These are phyloP conservation scores for Mycena haematopus DNA, from an alignment of 768 basidiomycete genomes.

Conservation along the genomic window DNA sequence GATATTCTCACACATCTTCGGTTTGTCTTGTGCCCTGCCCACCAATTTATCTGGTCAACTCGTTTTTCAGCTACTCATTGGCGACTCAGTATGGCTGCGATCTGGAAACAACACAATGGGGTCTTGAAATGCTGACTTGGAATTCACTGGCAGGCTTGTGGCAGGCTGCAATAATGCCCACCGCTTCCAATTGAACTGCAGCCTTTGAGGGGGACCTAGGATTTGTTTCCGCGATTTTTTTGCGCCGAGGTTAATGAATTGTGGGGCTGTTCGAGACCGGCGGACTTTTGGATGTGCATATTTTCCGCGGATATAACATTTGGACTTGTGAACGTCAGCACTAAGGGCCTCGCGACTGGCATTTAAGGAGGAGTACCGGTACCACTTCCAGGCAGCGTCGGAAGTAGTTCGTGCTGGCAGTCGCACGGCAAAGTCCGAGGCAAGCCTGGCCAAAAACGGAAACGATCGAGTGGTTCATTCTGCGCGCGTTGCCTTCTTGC, in stretches of 20 bases:
- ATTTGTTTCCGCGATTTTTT: background rate
- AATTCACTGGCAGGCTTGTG: background rate
- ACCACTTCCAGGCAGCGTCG: background rate
- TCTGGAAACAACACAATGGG: background rate
- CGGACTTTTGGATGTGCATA: background rate
- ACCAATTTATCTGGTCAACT: no score
- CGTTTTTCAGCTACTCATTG: background rate
- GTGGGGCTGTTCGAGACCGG: constrained; percentile 16
- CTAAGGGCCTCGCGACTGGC: background rate
- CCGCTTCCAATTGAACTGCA: background rate
- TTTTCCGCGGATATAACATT: constrained; percentile 13
- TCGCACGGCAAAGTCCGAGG: no score
- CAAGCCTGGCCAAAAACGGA: constrained; percentile 3
- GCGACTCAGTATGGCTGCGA: background rate
- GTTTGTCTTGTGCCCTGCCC: no score
- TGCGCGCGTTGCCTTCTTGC: constrained; percentile 1
- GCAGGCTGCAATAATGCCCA: no score
- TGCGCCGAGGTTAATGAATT: background rate
- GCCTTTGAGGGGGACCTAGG: background rate
- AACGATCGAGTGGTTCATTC: constrained; percentile 13
- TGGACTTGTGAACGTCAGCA: background rate
- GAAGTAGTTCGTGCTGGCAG: no score
- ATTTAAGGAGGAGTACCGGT: background rate
- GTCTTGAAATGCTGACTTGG: background rate
- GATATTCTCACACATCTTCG: background rate